Evolutionary conservation across 2,329 filamentous ascomycete genomes (phyloP).

Genomic region (Exophiala sp.): DNA sequence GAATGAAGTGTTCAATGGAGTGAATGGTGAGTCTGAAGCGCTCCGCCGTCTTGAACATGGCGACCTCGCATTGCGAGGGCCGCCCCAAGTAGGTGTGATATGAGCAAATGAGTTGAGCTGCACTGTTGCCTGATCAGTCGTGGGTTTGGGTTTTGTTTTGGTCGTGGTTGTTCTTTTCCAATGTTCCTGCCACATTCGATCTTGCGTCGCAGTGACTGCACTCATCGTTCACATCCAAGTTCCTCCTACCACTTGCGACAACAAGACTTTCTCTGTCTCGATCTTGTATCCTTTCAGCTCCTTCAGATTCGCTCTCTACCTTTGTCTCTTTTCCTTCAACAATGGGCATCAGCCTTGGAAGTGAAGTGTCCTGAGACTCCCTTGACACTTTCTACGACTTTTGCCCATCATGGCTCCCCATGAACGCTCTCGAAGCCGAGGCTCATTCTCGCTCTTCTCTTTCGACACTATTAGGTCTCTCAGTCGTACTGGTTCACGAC

Average conservation of each 20-base stretch:
- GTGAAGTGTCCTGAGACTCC: background rate
- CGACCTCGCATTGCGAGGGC: background rate
- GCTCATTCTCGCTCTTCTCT: conserved; percentile 25
- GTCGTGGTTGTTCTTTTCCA: conserved; percentile 6
- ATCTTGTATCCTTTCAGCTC: background rate
- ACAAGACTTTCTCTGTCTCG: background rate
- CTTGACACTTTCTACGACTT: background rate
- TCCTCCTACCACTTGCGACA: background rate
- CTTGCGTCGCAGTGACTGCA: background rate
- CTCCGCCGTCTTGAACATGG: background rate
- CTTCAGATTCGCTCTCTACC: background rate
- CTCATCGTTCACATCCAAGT: background rate
- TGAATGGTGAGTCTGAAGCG: background rate
- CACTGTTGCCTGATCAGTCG: background rate
- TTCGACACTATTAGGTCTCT: conserved; percentile 22
- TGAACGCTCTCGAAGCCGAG: conserved; percentile 18
- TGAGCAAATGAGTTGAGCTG: background rate
- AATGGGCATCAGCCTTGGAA: background rate
- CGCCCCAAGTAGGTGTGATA: background rate
- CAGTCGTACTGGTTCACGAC: conserved; percentile 22
- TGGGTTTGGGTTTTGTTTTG: background rate
- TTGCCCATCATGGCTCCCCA: conserved; percentile 16
- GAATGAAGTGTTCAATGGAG: background rate
- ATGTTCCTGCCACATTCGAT: conserved; percentile 1
- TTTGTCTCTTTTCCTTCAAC: background rate